Evolutionary conservation across 495 filamentous ascomycete species (phyloP).

Genomic region (Glonium stellatum): DNA sequence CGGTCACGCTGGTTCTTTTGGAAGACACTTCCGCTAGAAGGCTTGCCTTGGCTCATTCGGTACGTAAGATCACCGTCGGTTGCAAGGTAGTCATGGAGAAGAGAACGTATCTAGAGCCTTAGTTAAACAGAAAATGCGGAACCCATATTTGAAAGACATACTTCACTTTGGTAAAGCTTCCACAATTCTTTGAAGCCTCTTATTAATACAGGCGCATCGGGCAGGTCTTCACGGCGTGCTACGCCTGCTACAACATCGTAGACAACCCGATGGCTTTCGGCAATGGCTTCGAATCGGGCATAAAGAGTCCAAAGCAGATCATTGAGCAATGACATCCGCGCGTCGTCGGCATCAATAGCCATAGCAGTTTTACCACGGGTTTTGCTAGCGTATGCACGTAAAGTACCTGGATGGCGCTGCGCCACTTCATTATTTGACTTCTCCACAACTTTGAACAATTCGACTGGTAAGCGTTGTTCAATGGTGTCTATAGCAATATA

Average conservation of each 20-base stretch:
- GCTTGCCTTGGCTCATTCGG: constrained; percentile 42
- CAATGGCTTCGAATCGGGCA: constrained; percentile 93
- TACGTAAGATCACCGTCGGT: constrained; percentile 69
- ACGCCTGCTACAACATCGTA: constrained; percentile 84
- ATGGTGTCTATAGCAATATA: constrained; percentile 81
- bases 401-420: constrained; percentile 71
- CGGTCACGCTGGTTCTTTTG: constrained; percentile 59
- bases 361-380: constrained; percentile 12
- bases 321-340: constrained; percentile 72
- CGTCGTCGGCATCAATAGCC: constrained; percentile 51
- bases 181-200: constrained; percentile 87
- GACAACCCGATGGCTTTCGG: constrained; percentile 87
- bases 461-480: constrained; percentile 87
- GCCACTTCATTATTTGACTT: constrained; percentile 92
- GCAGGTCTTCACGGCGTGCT: constrained; percentile 63
- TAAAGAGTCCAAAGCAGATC: constrained; percentile 90
- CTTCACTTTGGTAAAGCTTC: constrained; percentile 81
- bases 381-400: constrained; percentile 43
- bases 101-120: constrained; percentile 68
- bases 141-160: constrained; percentile 28
- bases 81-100: constrained; percentile 93
- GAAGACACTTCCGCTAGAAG: constrained; percentile 50
- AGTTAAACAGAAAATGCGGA: constrained; percentile 31
- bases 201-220: constrained; percentile 50
- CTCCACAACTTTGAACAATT: constrained; percentile 88